Base-by-base conservation (phyloP, 73 alveolate genomes). In the Symbiodinium pilosum region DNA sequence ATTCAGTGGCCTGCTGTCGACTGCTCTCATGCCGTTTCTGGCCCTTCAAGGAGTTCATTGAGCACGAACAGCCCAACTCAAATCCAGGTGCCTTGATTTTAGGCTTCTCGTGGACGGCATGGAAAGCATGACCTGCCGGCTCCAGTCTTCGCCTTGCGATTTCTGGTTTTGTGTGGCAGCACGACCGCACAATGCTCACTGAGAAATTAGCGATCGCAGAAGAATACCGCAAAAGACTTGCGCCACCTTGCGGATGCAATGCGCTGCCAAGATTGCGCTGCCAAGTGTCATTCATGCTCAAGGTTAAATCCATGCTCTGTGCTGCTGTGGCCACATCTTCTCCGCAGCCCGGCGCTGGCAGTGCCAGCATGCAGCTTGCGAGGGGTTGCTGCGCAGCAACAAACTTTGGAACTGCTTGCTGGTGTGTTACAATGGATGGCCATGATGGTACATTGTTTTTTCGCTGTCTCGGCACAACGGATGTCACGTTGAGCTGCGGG, bases 41-140 rank as follows among this genome's bases (percentile, higher is more conserved):
- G 14, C 21, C 59, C 59, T 47, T 6, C 59, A n/a, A n/a, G n/a
- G n/a, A n/a, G n/a, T n/a, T n/a, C n/a, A n/a, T n/a, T n/a, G n/a
- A n/a, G n/a, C n/a, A n/a, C n/a, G n/a, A n/a, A n/a, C n/a, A n/a
- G n/a, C n/a, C n/a, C n/a, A n/a, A n/a, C n/a, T n/a, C n/a, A n/a
- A n/a, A n/a, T 4, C 12, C 39, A 30, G 26, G n/a, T 5, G 81
- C 97, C 97, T 91, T 68, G 75, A 91, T 36, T 32, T 69, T 68
- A 32, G 88, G 97, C 56, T 91, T 91, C 88, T 91, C 97, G 51
- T 91, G 97, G 54, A 69, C 88, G 16, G 87, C 97, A 71, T 91
- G 97, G 38, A 91, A 91, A n/a, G 97, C 97, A 91, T 69, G 97
- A 36, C 97, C 97, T 43, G 97, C 97, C 28, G 97, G 97, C 54